Percentiles rank a stretch among this genome's conserved stretches.
These are phyloP conservation scores for Solanum chiquidenum DNA, from an alignment of 257 asterid species.

Conservation along the genomic window DNA sequence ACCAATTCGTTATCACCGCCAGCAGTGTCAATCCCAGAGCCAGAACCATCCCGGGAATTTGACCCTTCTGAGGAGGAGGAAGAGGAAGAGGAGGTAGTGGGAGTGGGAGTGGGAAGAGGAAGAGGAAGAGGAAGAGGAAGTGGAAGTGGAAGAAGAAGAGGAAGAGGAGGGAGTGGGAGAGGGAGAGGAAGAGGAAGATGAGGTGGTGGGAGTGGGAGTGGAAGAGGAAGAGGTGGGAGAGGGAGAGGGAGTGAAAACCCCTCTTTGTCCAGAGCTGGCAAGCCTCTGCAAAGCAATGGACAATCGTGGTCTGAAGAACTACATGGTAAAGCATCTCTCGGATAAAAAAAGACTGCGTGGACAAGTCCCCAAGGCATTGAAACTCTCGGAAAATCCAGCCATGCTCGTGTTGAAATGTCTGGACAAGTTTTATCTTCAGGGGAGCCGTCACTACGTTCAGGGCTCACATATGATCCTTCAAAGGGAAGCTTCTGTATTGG, in stretches of 20 bases:
- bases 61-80: background rate
- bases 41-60: background rate
- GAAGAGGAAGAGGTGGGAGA: too few relatives aligned
- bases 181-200: background rate
- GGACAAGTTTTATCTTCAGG: conserved; percentile 74
- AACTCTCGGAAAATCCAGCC: conserved; percentile 37
- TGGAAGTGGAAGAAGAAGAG: background rate
- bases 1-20: background rate
- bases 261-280: conserved; percentile 33
- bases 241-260: background rate
- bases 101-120: background rate
- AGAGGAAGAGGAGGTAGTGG: background rate
- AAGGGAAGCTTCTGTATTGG: conserved; percentile 60
- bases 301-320: conserved; percentile 39
- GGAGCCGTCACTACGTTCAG: conserved; percentile 13
- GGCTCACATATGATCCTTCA: background rate
- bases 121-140: background rate
- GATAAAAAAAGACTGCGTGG: conserved; percentile 31
- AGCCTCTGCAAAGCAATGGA: conserved; percentile 46
- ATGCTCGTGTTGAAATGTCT: conserved; percentile 51
- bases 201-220: background rate
- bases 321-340: conserved; percentile 27
- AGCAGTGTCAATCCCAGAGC: background rate
- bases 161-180: too few relatives aligned
- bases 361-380: conserved; percentile 62